Percentiles rank a stretch among this genome's conserved stretches.
Evolutionary conservation across 129 eudicot species (phyloP).

Genomic region (Erigeron canadensis): DNA sequence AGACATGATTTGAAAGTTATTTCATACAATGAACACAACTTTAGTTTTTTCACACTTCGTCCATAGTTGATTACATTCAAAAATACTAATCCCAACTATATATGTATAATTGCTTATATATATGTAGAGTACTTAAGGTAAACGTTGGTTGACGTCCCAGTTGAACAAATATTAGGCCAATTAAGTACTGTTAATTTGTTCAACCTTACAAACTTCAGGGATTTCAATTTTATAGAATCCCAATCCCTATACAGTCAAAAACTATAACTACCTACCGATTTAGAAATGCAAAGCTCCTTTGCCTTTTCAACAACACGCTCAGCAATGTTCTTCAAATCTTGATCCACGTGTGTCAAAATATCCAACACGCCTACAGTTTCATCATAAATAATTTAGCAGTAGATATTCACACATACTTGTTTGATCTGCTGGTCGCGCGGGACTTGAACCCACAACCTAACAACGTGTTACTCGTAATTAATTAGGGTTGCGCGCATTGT

Average conservation of each 20-base stretch:
- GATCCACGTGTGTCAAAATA: constrained; percentile 55
- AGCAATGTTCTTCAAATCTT: constrained; percentile 76
- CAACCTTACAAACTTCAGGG: no score
- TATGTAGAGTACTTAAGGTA: no score
- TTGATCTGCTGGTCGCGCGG: neutral
- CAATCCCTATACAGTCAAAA: no score
- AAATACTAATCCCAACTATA: no score
- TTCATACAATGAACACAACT: no score
- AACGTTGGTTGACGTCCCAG: neutral
- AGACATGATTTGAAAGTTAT: no score
- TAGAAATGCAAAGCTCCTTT: constrained; percentile 56
- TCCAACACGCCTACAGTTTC: constrained; percentile 58
- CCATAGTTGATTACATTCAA: no score
- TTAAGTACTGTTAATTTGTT: neutral
- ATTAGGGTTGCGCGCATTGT: no score
- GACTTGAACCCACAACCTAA: neutral
- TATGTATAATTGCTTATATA: no score
- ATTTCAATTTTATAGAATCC: no score
- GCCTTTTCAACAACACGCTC: constrained; percentile 62
- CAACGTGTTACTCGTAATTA: no score
- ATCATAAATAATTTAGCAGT: neutral
- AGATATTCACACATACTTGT: neutral
- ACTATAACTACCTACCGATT: constrained; percentile 44
- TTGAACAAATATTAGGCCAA: neutral
- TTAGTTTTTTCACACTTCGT: no score